Base-by-base conservation (phyloP, 345 rosid genomes). In the Ceriops tagal region DNA sequence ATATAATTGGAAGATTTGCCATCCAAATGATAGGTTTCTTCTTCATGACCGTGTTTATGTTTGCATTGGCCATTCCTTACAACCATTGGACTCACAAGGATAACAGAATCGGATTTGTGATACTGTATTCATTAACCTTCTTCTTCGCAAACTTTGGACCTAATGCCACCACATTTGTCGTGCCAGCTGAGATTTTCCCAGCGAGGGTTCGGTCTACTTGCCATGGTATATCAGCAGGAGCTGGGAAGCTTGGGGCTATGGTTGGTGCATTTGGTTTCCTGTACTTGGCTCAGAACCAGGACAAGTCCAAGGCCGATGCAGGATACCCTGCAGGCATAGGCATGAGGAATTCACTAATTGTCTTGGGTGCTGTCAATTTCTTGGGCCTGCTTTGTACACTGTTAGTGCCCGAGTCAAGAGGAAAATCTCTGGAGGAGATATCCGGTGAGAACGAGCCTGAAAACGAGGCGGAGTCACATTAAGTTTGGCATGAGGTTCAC, bases 141-240 rank as follows among this genome's bases (percentile, higher is more conserved):
- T 90, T 90, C 82, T 90, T 90, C 20, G 83, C 91, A 1, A 86
- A 90, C 80, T 90, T 88, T 62, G 96, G 96, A 59, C 93, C 96
- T 51, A 89, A 87, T 22, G 91, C 90, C 1, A 89, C 88, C 11
- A 87, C 95, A 46, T 89, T 89, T 52, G 90, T 89, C 0, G 89
- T 68, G 18, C 64, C 64, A 1, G 64, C 65, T 9, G 72, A 58
- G 56, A 47, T 43, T 47, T 58, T 58, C 52, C 61, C 46, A 10
- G 60, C 59, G 6, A 66, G 49, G 46, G 37, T 53, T 13, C 35
- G 70, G 51, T 53, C 49, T 5, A 66, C 59, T 37, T 37, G 49
- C 31, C 62, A 34, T 26, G 61, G 47, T 8, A 19, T 71, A 19
- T 46, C 55, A 11, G 85, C 96, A 53, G 92, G 89, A 22, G 67